These are phyloP conservation scores for Purpureocillium lavendulum DNA, from an alignment of 2,329 filamentous ascomycete genomes.

Conservation along the genomic window DNA sequence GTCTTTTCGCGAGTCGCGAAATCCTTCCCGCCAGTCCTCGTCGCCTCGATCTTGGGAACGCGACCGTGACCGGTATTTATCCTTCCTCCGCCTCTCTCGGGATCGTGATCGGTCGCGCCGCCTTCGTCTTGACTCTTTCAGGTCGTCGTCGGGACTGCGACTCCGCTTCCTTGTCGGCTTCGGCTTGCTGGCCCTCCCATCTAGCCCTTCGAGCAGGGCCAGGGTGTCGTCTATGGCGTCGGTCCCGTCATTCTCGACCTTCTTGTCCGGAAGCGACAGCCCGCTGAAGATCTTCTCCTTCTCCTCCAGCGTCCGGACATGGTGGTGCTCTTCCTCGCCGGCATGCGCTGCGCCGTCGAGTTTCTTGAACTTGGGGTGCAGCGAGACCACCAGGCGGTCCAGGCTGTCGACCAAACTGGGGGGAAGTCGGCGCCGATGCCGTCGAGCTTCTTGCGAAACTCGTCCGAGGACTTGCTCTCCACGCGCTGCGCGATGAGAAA, in stretches of 20 bases:
- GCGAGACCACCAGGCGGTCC: slow-evolving; percentile 76
- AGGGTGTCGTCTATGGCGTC: slow-evolving; percentile 89
- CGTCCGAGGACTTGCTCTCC: slow-evolving; percentile 59
- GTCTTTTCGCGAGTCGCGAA: slow-evolving; percentile 20
- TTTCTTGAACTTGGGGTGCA: slow-evolving; percentile 84
- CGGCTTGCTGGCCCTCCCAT: slow-evolving; percentile 52
- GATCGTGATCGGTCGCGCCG: slow-evolving; percentile 32
- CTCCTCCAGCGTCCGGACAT: slow-evolving; percentile 46
- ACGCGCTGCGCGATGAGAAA: slow-evolving; percentile 89
- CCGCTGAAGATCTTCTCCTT: slow-evolving; percentile 89
- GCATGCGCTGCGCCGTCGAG: slow-evolving; percentile 22
- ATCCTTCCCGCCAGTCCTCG: slow-evolving; percentile 36
- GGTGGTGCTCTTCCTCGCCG: slow-evolving; percentile 30
- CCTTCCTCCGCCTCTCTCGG: slow-evolving; percentile 28
- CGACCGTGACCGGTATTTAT: slow-evolving; percentile 27
- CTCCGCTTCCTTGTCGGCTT: slow-evolving; percentile 47
- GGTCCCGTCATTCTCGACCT: slow-evolving; percentile 28
- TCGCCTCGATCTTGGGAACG: slow-evolving; percentile 30
- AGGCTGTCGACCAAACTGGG: slow-evolving; percentile 83
- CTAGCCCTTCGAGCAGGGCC: slow-evolving; percentile 79
- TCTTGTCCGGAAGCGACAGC: slow-evolving; percentile 75
- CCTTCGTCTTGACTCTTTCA: slow-evolving; percentile 30
- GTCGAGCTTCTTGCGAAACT: slow-evolving; percentile 70
- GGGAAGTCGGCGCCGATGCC: slow-evolving; percentile 77
- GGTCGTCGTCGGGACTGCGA: slow-evolving; percentile 46